Evolutionary conservation across 2,329 filamentous ascomycete genomes (phyloP).

Genomic region (Aphanoascus verrucosus): DNA sequence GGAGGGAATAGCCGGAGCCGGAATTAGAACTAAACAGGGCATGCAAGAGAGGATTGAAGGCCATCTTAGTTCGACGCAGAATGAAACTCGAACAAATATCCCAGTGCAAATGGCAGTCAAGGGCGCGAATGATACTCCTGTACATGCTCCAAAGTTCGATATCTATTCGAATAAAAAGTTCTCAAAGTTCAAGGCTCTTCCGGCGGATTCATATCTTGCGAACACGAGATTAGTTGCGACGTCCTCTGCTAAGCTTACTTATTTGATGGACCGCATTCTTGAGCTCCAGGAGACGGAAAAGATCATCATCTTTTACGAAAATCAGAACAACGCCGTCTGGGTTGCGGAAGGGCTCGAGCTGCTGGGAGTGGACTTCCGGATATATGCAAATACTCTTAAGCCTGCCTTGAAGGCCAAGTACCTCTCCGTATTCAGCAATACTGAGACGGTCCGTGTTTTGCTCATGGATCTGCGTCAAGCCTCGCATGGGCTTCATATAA

Average conservation of each 20-base stretch:
- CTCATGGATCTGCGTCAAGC: constrained; percentile 88
- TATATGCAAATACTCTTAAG: constrained; percentile 46
- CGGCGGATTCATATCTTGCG: constrained; percentile 44
- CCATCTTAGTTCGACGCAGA: constrained; percentile 10
- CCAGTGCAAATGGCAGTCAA: no score
- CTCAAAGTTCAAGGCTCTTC: constrained; percentile 21
- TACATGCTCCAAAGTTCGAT: constrained; percentile 21
- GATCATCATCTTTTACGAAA: constrained; percentile 86
- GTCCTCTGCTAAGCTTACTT: constrained; percentile 75
- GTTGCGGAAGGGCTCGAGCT: constrained; percentile 73
- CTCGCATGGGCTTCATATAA: constrained; percentile 77
- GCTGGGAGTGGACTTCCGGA: constrained; percentile 50
- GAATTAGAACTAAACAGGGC: constrained; percentile 29
- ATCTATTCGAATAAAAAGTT: constrained; percentile 22
- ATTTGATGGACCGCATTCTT: constrained; percentile 63
- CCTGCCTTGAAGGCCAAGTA: constrained; percentile 59
- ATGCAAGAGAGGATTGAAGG: constrained; percentile 18
- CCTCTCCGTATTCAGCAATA: constrained; percentile 65
- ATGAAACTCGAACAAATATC: neutral
- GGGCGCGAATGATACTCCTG: constrained; percentile 19
- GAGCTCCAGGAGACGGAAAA: constrained; percentile 63
- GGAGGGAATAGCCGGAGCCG: constrained; percentile 33
- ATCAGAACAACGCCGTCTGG: constrained; percentile 77
- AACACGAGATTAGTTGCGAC: constrained; percentile 62
- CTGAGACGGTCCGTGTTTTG: constrained; percentile 59